Base-by-base conservation (phyloP, 805 yeast genomes). In the Myxozyma mucilagina region DNA sequence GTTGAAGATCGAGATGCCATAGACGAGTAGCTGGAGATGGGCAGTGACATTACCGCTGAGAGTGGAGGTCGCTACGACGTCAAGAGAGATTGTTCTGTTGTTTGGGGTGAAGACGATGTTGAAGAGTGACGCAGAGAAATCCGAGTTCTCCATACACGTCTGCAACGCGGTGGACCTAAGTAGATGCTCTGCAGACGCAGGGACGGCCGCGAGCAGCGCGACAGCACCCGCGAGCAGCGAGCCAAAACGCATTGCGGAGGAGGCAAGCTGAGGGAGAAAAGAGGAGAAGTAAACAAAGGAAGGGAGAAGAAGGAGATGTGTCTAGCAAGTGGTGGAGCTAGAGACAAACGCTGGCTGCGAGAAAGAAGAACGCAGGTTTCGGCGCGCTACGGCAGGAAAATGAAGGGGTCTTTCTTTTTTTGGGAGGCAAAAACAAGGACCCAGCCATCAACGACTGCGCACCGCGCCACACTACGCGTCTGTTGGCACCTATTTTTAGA, bases 91-190 rank as follows among this genome's bases (percentile, higher is more conserved):
- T 0, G 87, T 79, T 20, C 73, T 74, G 73, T 87, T 88, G 48
- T 74, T 79, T 3, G 96, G 96, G 70, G 76, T 86, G 73, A 81
- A 89, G 47, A 75, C 75, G 54, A 92, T 96, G 68, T 89, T 88
- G 71, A 94, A 92, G 66, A 80, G 83, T 8, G 91, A 83, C 4
- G 97, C 93, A 2, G 96, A 85, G 69, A 94, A 85, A 72, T 85
- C 87, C 7, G 99, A 92, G 73, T 88, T 79, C 47, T 85, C 87
- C 96, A 91, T 92, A 78, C 99, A 94, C 43, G 98, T 89, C 68
- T 93, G 78, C 67, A 94, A 79, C 8, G 97, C 90, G 18, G 65
- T 63, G 36, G 66, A 63, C 50, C 45, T 55, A 49, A 63, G 53
- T 50, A 61, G 42, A 9, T 49, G 56, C 35, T 59, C 56, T 34